Percentiles rank a stretch among this genome's conserved stretches.
These are phyloP conservation scores for Passalora sequoiae DNA, from an alignment of 2,329 filamentous ascomycete genomes.

Conservation along the genomic window DNA sequence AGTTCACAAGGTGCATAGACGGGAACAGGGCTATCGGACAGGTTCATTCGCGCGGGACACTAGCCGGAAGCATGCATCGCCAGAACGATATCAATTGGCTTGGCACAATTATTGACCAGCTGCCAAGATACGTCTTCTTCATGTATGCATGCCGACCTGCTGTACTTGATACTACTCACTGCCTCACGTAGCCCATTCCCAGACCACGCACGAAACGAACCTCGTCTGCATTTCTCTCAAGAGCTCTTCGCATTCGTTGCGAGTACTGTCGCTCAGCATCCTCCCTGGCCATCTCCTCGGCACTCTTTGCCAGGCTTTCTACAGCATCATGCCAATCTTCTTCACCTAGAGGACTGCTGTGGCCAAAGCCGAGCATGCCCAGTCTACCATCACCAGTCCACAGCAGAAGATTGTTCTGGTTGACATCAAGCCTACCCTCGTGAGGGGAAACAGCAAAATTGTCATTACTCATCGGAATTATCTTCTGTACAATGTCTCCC, in stretches of 20 bases:
- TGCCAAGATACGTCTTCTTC: too few relatives aligned
- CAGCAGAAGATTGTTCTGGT: constrained; percentile 64
- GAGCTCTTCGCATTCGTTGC: constrained; percentile 66
- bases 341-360: constrained; percentile 32
- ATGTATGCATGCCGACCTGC: too few relatives aligned
- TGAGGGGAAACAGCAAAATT: constrained; percentile 5
- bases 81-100: too few relatives aligned
- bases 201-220: constrained; percentile 67
- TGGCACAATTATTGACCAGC: too few relatives aligned
- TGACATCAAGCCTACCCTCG: constrained; percentile 26
- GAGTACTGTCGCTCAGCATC: constrained; percentile 57
- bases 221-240: constrained; percentile 75
- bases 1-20: too few relatives aligned
- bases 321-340: constrained; percentile 33
- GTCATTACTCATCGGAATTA: constrained; percentile 52
- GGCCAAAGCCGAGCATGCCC: constrained; percentile 58
- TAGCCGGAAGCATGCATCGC: too few relatives aligned
- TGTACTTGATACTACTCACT: too few relatives aligned
- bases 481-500: constrained; percentile 74
- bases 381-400: constrained; percentile 81
- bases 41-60: too few relatives aligned
- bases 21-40: too few relatives aligned
- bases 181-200: constrained; percentile 41
- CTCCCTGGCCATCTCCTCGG: constrained; percentile 48
- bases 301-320: constrained; percentile 40